phyloP scores from a whole-genome alignment of 495 filamentous ascomycete genomes.

The Penicillium herquei region DNA sequence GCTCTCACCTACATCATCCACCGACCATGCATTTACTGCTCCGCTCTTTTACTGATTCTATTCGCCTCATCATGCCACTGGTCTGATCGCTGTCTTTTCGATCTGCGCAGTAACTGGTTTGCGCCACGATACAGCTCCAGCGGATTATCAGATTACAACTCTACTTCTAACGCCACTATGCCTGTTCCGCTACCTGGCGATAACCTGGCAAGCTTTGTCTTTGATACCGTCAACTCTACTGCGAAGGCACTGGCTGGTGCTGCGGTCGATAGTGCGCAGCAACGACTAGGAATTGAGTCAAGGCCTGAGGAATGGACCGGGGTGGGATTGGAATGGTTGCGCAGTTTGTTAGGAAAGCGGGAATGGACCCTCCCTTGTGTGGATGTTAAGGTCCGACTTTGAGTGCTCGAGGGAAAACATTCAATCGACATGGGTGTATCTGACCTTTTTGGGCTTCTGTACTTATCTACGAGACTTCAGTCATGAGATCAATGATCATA shows the following conservation, averaged over 20 bases:
- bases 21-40: slow-evolving; percentile 88
- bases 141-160: slow-evolving; percentile 11
- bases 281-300: slow-evolving; percentile 29
- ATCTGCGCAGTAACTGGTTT: slow-evolving; percentile 81
- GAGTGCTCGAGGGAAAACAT: slow-evolving; percentile 3
- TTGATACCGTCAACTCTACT: slow-evolving; percentile 65
- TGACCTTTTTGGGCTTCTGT: not conserved
- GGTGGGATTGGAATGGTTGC: slow-evolving; percentile 77
- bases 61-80: slow-evolving; percentile 89
- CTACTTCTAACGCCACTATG: slow-evolving; percentile 17
- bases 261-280: slow-evolving; percentile 61
- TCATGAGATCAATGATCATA: not conserved
- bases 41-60: slow-evolving; percentile 80
- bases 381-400: slow-evolving; percentile 75
- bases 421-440: not conserved
- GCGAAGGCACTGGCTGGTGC: slow-evolving; percentile 64
- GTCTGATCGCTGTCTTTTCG: slow-evolving; percentile 87
- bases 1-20: slow-evolving; percentile 87
- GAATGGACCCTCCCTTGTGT: slow-evolving; percentile 85
- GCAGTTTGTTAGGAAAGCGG: slow-evolving; percentile 68
- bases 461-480: too few species aligned
- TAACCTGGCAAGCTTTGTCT: slow-evolving; percentile 49
- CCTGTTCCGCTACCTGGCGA: slow-evolving; percentile 24
- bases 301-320: slow-evolving; percentile 66
- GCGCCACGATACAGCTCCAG: slow-evolving; percentile 55